Conservation (phyloP, 169 alveolate species). For the Cryptosporidium ryanae region DNA sequence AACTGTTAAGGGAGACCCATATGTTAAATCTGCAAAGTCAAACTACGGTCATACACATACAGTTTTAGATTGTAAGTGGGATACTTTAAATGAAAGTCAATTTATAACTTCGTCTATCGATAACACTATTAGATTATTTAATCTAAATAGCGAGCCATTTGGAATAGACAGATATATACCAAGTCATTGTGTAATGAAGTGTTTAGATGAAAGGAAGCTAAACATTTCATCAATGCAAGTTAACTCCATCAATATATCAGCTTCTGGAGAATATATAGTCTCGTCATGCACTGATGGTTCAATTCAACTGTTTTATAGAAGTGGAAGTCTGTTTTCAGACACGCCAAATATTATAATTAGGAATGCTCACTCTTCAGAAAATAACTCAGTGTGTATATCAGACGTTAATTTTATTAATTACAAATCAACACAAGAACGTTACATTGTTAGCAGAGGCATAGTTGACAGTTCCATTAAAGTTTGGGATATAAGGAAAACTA, state of each 20-base stretch:
- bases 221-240: constrained; percentile 49
- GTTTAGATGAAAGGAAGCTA: constrained; percentile 26
- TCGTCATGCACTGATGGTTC: constrained; percentile 64
- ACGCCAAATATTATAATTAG: constrained; percentile 58
- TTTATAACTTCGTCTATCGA: constrained; percentile 58
- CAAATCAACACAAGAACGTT: constrained; percentile 1
- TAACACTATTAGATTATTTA: constrained; percentile 53
- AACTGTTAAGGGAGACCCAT: constrained; percentile 70
- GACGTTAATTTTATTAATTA: constrained; percentile 25
- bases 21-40: constrained; percentile 50
- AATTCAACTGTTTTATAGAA: constrained; percentile 43
- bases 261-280: constrained; percentile 31
- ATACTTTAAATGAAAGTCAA: neutral
- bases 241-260: constrained; percentile 32
- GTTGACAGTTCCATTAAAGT: constrained; percentile 22
- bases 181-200: constrained; percentile 29
- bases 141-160: constrained; percentile 60
- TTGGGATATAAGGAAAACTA: constrained; percentile 61
- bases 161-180: constrained; percentile 68
- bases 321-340: constrained; percentile 26
- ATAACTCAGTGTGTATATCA: constrained; percentile 9
- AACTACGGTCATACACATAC: constrained; percentile 69
- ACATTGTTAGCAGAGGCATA: constrained; percentile 46
- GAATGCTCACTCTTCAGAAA: constrained; percentile 35
- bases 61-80: constrained; percentile 61